Base-by-base conservation (phyloP, 805 yeast species). In the Millerozyma acaciae region DNA sequence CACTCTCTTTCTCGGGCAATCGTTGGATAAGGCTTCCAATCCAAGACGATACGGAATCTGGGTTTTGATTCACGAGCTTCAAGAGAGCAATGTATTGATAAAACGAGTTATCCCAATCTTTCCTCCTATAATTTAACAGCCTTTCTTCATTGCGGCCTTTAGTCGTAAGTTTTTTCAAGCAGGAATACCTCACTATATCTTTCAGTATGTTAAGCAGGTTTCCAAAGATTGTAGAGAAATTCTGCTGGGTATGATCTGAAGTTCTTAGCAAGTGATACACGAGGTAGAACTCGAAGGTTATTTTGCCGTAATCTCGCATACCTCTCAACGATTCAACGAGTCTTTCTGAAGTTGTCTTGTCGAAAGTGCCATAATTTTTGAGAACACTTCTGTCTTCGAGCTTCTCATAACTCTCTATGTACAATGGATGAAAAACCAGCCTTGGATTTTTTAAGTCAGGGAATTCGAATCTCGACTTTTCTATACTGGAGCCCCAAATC, bases 221-320 rank as follows among this genome's bases (percentile, higher is more conserved):
- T n/a, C n/a, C n/a, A n/a, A n/a, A n/a, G n/a, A n/a, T n/a, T n/a
- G n/a, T n/a, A n/a, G n/a, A n/a, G n/a, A n/a, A n/a, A n/a, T n/a
- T n/a, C n/a, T n/a, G n/a, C n/a, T n/a, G n/a, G n/a, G n/a, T n/a
- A n/a, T n/a, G n/a, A n/a, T n/a, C n/a, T n/a, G n/a, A n/a, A n/a
- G n/a, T n/a, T n/a, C n/a, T n/a, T n/a, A n/a, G n/a, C 10, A 34
- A n/a, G 20, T 16, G 15, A 5, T 26, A 14, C 4, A 30, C 22
- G 5, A 32, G 17, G 20, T 38, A 27, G 16, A 38, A 38, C 16
- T 38, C 41, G 18, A 33, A 34, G 3, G 37, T 12, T 9, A 33
- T 22, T 17, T 20, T 38, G 9, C 41, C 41, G 24, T 32, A 36
- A 8, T 29, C 21, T 16, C 21, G 26, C 15, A 36, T 16, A n/a